Conservation (phyloP, 2,329 filamentous ascomycete genomes). For the Elsinoe perseae region DNA sequence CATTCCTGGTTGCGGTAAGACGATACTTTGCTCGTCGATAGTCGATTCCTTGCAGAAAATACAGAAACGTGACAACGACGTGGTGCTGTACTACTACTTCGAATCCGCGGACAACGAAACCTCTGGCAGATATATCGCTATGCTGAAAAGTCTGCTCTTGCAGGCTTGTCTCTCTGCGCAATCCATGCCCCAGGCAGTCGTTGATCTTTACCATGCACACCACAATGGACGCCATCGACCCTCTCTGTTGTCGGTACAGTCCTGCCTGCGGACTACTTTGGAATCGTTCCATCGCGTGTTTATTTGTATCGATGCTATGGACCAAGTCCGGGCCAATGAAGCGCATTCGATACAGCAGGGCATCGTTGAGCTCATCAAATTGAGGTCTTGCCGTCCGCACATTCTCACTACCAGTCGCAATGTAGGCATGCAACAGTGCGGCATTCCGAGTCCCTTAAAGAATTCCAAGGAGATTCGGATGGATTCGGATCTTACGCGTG, state of each 20-base stretch:
- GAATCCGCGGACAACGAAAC: not conserved
- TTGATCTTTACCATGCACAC: too few relatives aligned
- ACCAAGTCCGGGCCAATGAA: not conserved
- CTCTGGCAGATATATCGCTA: not conserved
- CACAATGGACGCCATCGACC: too few relatives aligned
- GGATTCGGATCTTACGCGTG: too few relatives aligned
- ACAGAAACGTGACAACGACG: too few relatives aligned
- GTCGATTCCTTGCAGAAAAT: not conserved
- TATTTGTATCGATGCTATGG: not conserved
- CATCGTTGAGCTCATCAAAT: not conserved
- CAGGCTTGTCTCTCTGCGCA: not conserved
- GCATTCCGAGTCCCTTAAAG: too few relatives aligned
- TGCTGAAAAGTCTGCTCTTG: not conserved
- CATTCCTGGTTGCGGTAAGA: conserved; percentile 8
- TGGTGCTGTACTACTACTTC: not conserved
- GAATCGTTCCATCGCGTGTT: not conserved
- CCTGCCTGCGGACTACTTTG: not conserved
- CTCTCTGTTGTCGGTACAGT: too few relatives aligned
- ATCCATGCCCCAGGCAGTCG: too few relatives aligned
- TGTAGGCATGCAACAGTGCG: not conserved
- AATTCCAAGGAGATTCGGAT: too few relatives aligned
- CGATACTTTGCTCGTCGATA: not conserved
- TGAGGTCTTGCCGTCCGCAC: not conserved
- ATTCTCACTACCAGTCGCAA: not conserved
- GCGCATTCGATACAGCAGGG: not conserved